phyloP scores from a whole-genome alignment of 345 rosid species.

The Arabidopsis arenosa region DNA sequence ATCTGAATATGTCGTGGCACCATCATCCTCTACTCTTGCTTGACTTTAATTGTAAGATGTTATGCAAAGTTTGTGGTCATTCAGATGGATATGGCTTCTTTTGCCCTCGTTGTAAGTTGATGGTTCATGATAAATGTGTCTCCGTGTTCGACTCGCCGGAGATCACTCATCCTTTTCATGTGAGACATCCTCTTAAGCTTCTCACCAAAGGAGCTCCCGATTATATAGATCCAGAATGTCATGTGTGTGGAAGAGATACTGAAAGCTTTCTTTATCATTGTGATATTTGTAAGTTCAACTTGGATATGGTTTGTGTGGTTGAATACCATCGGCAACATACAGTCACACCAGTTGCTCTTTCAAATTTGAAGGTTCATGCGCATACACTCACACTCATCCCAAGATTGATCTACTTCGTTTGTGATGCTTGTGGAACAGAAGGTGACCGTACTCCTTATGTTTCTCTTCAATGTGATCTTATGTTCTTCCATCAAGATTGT shows the following conservation, averaged over 20 bases:
- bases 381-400: neutral
- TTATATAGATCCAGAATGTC: neutral
- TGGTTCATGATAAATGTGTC: neutral
- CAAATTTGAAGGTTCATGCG: too few species aligned
- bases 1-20: too few species aligned
- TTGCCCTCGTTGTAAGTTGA: neutral
- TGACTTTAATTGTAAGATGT: too few species aligned
- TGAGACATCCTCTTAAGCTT: neutral
- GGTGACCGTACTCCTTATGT: neutral
- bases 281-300: too few species aligned
- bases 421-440: neutral
- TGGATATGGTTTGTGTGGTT: too few species aligned
- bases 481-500: too few species aligned
- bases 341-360: too few species aligned
- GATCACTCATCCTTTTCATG: neutral
- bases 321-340: too few species aligned
- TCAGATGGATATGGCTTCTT: neutral
- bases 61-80: neutral
- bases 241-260: neutral
- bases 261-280: too few species aligned
- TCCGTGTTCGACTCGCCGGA: neutral
- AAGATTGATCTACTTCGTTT: neutral
- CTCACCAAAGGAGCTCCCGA: slow-evolving; percentile 2
- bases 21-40: too few species aligned
- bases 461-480: too few species aligned